phyloP scores from a whole-genome alignment of 257 asterid genomes.

The Nemophila menziesii region DNA sequence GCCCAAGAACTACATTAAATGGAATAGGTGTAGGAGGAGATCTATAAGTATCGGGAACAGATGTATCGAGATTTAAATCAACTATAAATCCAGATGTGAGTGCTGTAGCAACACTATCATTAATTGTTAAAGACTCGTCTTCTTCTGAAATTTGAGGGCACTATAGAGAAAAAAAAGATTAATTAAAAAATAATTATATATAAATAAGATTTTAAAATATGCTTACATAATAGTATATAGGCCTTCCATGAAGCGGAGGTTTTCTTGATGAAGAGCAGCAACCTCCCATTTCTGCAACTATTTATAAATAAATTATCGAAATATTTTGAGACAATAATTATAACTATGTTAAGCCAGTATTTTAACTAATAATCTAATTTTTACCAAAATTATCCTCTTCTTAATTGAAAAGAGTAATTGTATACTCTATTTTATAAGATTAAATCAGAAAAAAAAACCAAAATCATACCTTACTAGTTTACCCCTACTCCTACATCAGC shows the following conservation, averaged over 20 bases:
- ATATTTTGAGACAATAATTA: too few species aligned
- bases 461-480: too few species aligned
- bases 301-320: too few species aligned
- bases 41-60: constrained; percentile 52
- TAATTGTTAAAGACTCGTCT: constrained; percentile 52
- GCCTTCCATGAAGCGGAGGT: constrained; percentile 60
- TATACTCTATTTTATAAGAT: too few species aligned
- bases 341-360: too few species aligned
- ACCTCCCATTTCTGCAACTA: constrained; percentile 54
- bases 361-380: too few species aligned
- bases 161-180: constrained; percentile 27
- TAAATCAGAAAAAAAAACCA: too few species aligned
- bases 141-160: constrained; percentile 52
- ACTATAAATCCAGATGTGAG: constrained; percentile 30
- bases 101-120: constrained; percentile 38
- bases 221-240: constrained; percentile 60
- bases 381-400: too few species aligned
- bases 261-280: constrained; percentile 72
- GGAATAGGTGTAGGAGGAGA: constrained; percentile 69
- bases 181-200: neutral
- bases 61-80: constrained; percentile 50
- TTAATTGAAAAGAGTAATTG: too few species aligned
- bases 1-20: constrained; percentile 44
- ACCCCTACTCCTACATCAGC: too few species aligned
- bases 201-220: neutral